Evolutionary conservation across 306 rosid genomes (phyloP).

Genomic region (Inga leiocalycina): DNA sequence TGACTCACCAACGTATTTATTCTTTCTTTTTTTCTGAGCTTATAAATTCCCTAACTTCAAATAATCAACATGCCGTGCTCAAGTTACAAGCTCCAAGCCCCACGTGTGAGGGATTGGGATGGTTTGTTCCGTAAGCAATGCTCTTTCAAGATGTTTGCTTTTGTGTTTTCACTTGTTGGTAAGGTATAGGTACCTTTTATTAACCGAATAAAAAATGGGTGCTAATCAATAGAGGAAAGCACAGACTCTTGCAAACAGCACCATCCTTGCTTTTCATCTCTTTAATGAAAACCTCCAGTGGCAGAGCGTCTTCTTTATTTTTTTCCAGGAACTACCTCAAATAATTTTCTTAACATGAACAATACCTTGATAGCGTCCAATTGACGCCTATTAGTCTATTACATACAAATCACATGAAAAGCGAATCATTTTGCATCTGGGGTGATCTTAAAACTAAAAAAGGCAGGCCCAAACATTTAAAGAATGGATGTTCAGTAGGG

Average conservation of each 20-base stretch:
- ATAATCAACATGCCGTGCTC: slow-evolving; percentile 5
- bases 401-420: neutral
- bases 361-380: too few species aligned
- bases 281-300: neutral
- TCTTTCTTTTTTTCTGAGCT: slow-evolving; percentile 50
- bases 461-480: neutral
- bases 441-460: neutral
- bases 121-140: slow-evolving; percentile 29
- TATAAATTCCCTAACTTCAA: neutral
- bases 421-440: slow-evolving; percentile 5
- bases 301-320: neutral
- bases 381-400: neutral
- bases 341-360: neutral
- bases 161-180: neutral
- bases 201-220: neutral
- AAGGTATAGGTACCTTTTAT: slow-evolving; percentile 5
- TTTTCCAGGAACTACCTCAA: neutral
- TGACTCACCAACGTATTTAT: slow-evolving; percentile 61
- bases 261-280: neutral
- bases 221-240: neutral
- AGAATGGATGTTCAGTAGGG: neutral
- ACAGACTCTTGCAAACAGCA: neutral
- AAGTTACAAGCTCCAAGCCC: slow-evolving; percentile 23
- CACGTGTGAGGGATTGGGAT: slow-evolving; percentile 34
- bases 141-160: neutral